These are phyloP conservation scores for Sporisorium exsertum DNA, from an alignment of 1,284 basidiomycete species.

Conservation along the genomic window DNA sequence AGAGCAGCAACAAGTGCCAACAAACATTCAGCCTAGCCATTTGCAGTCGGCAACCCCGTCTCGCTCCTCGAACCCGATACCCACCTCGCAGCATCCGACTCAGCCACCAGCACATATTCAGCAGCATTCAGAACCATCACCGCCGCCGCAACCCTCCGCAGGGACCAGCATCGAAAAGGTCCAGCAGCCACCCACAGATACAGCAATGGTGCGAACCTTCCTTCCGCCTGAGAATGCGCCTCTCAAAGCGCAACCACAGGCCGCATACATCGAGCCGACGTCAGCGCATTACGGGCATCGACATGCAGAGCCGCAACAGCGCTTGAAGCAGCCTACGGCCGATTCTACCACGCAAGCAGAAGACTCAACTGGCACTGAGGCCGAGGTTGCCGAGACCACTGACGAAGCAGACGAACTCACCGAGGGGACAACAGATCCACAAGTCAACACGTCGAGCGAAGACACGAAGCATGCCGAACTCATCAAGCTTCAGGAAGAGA, in stretches of 20 bases:
- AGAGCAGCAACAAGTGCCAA: not conserved
- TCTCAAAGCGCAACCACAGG: not conserved
- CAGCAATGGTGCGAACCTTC: slow-evolving; percentile 5
- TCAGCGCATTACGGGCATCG: not conserved
- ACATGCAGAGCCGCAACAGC: slow-evolving; percentile 1
- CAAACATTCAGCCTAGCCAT: not conserved
- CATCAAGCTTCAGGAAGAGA: slow-evolving; percentile 61
- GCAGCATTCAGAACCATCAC: not conserved
- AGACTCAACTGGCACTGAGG: slow-evolving; percentile 4
- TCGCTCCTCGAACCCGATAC: not conserved
- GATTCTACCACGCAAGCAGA: slow-evolving; percentile 2
- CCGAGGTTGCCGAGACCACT: slow-evolving; percentile 11
- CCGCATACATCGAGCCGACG: slow-evolving; percentile 10
- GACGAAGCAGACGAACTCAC: slow-evolving; percentile 25
- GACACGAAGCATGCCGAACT: slow-evolving; percentile 38
- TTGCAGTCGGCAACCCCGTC: slow-evolving; percentile 4
- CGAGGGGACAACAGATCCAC: slow-evolving; percentile 22
- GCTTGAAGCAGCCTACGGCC: not conserved
- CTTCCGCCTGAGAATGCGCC: slow-evolving; percentile 3
- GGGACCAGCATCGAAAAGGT: not conserved
- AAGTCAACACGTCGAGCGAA: slow-evolving; percentile 38
- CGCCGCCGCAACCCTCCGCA: not conserved
- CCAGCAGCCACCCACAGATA: slow-evolving; percentile 1
- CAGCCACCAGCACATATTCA: not conserved
- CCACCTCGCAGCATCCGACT: not conserved